These are phyloP conservation scores for Cenococcum geophilum DNA, from an alignment of 495 filamentous ascomycete species.

Conservation along the genomic window DNA sequence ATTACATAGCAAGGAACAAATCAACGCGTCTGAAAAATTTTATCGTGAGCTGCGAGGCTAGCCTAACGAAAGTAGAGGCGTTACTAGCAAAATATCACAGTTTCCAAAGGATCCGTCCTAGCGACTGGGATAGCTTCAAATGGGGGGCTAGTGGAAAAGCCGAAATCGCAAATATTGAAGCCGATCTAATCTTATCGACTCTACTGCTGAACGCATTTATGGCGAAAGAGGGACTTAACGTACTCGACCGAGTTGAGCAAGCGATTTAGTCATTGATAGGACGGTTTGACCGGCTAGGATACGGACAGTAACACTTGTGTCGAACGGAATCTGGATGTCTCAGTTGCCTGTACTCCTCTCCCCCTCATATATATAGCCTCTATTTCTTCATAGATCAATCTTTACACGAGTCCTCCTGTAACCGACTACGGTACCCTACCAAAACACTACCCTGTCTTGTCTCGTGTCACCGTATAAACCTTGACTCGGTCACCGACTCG, in stretches of 20 bases:
- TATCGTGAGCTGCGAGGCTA: slow-evolving; percentile 5
- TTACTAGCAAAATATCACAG: slow-evolving; percentile 15
- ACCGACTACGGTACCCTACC: too few species aligned
- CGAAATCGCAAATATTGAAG: slow-evolving; percentile 16
- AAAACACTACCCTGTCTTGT: too few species aligned
- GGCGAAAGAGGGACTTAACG: slow-evolving; percentile 7
- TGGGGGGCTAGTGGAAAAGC: slow-evolving; percentile 20
- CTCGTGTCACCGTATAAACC: too few species aligned
- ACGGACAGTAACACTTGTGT: too few species aligned
- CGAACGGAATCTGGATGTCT: too few species aligned
- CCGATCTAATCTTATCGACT: slow-evolving; percentile 15
- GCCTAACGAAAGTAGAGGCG: slow-evolving; percentile 2
- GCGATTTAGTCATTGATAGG: slow-evolving; percentile 13
- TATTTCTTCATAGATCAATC: too few species aligned
- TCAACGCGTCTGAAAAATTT: slow-evolving; percentile 3
- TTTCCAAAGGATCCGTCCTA: slow-evolving; percentile 2
- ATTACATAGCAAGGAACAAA: slow-evolving; percentile 1
- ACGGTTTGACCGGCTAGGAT: slow-evolving; percentile 1
- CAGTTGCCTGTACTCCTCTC: too few species aligned
- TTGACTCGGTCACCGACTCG: too few species aligned
- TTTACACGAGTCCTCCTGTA: too few species aligned
- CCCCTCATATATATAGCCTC: too few species aligned
- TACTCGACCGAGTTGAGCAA: slow-evolving; percentile 14
- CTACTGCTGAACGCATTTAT: slow-evolving; percentile 16
- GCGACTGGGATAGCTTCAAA: slow-evolving; percentile 11